These are phyloP conservation scores for Gigaspora rosea DNA, from an alignment of 192 early-diverging fungal genomes.

Conservation along the genomic window DNA sequence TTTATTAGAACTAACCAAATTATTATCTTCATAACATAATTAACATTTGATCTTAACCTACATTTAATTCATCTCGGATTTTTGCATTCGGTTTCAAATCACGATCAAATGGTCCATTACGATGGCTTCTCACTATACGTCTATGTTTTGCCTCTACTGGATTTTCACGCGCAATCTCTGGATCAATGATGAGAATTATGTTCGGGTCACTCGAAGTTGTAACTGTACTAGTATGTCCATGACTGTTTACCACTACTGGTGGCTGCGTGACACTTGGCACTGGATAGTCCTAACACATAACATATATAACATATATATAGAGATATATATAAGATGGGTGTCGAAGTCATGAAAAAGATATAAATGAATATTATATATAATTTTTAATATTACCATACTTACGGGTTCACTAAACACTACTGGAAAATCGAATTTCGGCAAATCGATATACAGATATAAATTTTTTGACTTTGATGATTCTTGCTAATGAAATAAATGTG, in stretches of 20 bases:
- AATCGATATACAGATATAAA: slow-evolving; percentile 81
- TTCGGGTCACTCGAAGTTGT: slow-evolving; percentile 21
- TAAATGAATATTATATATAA: slow-evolving; percentile 10
- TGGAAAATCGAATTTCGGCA: slow-evolving; percentile 97
- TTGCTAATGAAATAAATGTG: slow-evolving; percentile 40
- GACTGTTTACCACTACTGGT: background rate
- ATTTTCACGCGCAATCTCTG: slow-evolving; percentile 88
- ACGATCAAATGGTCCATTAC: slow-evolving; percentile 86
- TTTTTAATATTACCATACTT: slow-evolving; percentile 36
- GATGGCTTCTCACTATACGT: slow-evolving; percentile 83
- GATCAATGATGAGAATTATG: slow-evolving; percentile 66
- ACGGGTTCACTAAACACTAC: slow-evolving; percentile 87
- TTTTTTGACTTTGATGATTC: slow-evolving; percentile 56
- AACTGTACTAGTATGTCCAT: slow-evolving; percentile 1
- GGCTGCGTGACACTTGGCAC: slow-evolving; percentile 34
- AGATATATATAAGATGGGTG: background rate
- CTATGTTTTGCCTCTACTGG: slow-evolving; percentile 95
- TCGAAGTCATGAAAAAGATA: too few species aligned
- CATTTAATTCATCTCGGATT: slow-evolving; percentile 94
- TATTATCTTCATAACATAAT: background rate
- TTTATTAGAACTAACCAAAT: background rate
- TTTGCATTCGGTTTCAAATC: slow-evolving; percentile 98
- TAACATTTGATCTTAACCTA: slow-evolving; percentile 36
- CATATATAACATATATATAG: background rate
- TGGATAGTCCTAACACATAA: slow-evolving; percentile 56